Base-by-base conservation (phyloP, 192 early-diverging fungal genomes). In the Pilobolus umbonatus region DNA sequence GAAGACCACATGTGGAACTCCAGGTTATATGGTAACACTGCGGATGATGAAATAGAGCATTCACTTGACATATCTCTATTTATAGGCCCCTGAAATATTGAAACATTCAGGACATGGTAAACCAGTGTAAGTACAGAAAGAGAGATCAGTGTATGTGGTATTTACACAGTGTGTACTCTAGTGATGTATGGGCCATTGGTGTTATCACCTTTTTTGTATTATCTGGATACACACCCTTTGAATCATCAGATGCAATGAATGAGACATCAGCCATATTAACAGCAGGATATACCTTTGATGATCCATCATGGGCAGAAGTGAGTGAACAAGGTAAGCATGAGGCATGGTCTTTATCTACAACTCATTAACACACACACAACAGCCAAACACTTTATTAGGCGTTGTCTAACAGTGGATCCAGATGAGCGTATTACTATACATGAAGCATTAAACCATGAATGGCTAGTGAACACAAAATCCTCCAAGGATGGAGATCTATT, bases 161-260 rank as follows among this genome's bases (percentile, higher is more conserved):
- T n/a, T 21, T 36, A 32, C 11, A 34, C 11, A 38, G 14, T 39
- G 22, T 26, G 2, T 39, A 22, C n/a, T 43, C 1, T 56, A 73
- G 71, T n/a, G 88, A 90, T 28, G 78, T 92, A 77, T 92, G 90
- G 90, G 87, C 88, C 1, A 72, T 87, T 50, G 88, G 89, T 48
- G 84, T 88, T 6, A 85, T 90, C 46, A 76, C 89, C 0, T 93
- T 82, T 57, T 88, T 90, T 61, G 60, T 88, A 42, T 73, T 93
- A 1, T 81, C 79, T n/a, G 89, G 91, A 9, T 75, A 77, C 47
- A 83, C 82, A 21, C 91, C 91, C 8, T 93, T 93, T 67, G 81
- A 88, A 14, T 65, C 75, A 11, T 78, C 72, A 42, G 75, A 69
- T 34, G 73, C 53, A 29, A 64, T 56, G 47, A 74, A 75, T 52